Evolutionary conservation across 129 eudicot genomes (phyloP).

Genomic region (Centaurea solstitialis): DNA sequence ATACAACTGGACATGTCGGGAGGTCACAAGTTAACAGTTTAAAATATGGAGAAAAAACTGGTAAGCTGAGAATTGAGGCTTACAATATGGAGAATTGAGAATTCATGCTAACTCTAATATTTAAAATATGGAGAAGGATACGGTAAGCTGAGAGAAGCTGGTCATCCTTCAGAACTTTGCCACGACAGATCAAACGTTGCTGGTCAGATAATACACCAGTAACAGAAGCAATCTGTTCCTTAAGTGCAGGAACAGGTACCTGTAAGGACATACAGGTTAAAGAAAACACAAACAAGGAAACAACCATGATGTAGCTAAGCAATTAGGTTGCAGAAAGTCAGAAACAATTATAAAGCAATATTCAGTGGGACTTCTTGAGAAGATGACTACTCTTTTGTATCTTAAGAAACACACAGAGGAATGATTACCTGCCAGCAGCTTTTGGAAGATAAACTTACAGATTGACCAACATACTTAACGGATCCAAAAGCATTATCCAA

Average conservation of each 20-base stretch:
- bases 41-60: background rate
- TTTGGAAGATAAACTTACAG: background rate
- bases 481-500: background rate
- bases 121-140: slow-evolving; percentile 49
- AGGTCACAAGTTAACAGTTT: background rate
- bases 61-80: background rate
- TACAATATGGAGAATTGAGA: background rate
- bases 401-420: background rate
- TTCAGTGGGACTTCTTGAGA: background rate
- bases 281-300: background rate
- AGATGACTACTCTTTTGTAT: background rate
- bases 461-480: background rate
- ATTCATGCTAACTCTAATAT: background rate
- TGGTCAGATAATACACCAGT: slow-evolving; percentile 92
- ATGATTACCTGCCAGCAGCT: background rate
- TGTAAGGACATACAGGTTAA: slow-evolving; percentile 19
- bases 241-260: slow-evolving; percentile 92
- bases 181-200: slow-evolving; percentile 96
- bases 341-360: background rate
- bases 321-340: background rate
- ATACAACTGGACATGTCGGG: background rate
- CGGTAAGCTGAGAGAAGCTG: slow-evolving; percentile 97
- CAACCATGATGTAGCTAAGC: background rate
- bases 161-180: slow-evolving; percentile 92
- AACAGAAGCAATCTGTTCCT: slow-evolving; percentile 83